These are phyloP conservation scores for Penicillium taxi DNA, from an alignment of 495 filamentous ascomycete species.

Conservation along the genomic window DNA sequence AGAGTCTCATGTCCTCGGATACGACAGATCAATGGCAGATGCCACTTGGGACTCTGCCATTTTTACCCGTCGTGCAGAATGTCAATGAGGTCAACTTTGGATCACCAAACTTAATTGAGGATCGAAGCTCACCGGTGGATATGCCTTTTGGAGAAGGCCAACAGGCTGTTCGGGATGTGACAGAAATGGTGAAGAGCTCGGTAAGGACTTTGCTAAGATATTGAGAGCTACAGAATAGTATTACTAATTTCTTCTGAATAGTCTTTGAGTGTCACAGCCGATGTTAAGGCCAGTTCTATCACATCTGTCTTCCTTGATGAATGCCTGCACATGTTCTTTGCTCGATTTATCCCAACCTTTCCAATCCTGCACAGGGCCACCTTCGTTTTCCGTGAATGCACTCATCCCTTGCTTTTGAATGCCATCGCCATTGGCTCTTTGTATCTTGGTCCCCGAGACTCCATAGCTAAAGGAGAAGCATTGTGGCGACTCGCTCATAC, in stretches of 20 bases:
- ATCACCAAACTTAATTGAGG: conserved; percentile 30
- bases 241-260: conserved; percentile 10
- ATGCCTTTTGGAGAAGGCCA: conserved; percentile 40
- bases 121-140: conserved; percentile 29
- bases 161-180: conserved; percentile 41
- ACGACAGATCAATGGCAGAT: conserved; percentile 41
- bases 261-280: conserved; percentile 41
- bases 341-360: conserved; percentile 43
- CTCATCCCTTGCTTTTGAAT: conserved; percentile 39
- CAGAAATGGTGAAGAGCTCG: conserved; percentile 40
- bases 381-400: conserved; percentile 44
- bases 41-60: conserved; percentile 36
- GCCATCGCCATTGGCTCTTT: conserved; percentile 45
- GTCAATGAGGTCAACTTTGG: conserved; percentile 28
- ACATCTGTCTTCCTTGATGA: conserved; percentile 44
- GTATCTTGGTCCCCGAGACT: conserved; percentile 40
- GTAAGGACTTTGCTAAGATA: conserved; percentile 32
- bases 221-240: too few relatives aligned
- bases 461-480: conserved; percentile 40
- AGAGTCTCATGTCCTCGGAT: conserved; percentile 39
- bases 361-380: conserved; percentile 42
- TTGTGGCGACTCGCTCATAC: conserved; percentile 43
- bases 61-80: conserved; percentile 31
- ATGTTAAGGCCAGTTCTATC: conserved; percentile 39
- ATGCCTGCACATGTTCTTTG: conserved; percentile 46